A percentile compares a stretch with the other conserved stretches of the same genome.
Evolutionary conservation across 495 filamentous ascomycete genomes (phyloP).

Genomic region (Saxophila tyrrhenica): DNA sequence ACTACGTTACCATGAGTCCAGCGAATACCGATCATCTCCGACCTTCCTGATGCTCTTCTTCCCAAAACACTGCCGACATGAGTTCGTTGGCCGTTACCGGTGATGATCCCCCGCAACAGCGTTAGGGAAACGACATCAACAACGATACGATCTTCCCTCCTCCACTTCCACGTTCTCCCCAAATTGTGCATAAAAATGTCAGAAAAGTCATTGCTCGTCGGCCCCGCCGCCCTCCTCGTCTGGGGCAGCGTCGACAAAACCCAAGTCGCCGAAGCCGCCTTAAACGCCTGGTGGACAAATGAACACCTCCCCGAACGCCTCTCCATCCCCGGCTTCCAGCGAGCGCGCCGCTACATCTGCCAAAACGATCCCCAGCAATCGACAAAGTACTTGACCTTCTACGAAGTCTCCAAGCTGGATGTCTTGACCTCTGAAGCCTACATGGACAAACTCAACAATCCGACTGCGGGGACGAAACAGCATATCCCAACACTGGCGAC

Average conservation of each 20-base stretch:
- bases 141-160: too few species aligned
- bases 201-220: not conserved
- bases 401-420: constrained; percentile 3
- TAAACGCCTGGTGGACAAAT: constrained; percentile 18
- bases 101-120: too few species aligned
- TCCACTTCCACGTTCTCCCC: too few species aligned
- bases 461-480: not conserved
- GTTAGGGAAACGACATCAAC: too few species aligned
- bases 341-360: constrained; percentile 7
- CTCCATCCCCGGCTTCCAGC: constrained; percentile 11
- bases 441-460: constrained; percentile 1
- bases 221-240: not conserved
- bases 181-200: too few species aligned
- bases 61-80: too few species aligned
- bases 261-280: constrained; percentile 1
- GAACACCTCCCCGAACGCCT: constrained; percentile 13
- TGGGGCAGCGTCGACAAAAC: constrained; percentile 1
- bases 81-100: too few species aligned
- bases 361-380: not conserved
- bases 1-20: too few species aligned
- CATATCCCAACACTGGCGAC: constrained; percentile 2
- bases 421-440: not conserved
- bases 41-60: too few species aligned
- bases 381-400: constrained; percentile 6
- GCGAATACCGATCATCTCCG: too few species aligned